Conservation (phyloP, 2,329 filamentous ascomycete species). For the Alternaria sp. region DNA sequence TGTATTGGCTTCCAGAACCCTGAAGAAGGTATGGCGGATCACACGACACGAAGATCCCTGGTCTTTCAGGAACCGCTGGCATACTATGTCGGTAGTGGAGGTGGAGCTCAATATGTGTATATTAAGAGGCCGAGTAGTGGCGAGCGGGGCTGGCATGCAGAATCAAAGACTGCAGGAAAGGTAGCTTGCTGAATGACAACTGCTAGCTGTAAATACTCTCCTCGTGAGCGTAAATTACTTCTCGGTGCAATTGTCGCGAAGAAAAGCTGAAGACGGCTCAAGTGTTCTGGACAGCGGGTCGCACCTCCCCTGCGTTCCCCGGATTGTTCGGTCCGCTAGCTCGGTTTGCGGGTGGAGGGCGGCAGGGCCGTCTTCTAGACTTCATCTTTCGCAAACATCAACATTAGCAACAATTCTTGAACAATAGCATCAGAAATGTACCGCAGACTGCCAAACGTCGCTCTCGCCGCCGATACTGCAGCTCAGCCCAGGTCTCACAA, state of each 20-base stretch:
- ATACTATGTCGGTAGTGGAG: neutral
- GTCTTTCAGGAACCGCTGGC: neutral
- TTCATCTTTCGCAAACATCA: neutral
- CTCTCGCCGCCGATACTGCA: neutral
- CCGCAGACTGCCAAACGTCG: neutral
- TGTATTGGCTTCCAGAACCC: neutral
- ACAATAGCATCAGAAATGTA: neutral
- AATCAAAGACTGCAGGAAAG: neutral
- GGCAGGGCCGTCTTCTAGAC: neutral
- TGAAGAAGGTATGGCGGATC: neutral
- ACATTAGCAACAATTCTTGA: neutral
- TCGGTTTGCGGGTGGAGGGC: neutral
- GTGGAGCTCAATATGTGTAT: slow-evolving; percentile 10
- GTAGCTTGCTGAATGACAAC: neutral
- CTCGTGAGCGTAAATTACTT: neutral
- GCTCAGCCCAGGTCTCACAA: neutral
- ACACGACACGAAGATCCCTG: slow-evolving; percentile 5
- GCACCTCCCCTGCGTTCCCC: slow-evolving; percentile 1
- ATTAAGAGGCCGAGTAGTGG: neutral
- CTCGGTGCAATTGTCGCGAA: neutral
- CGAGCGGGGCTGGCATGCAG: neutral
- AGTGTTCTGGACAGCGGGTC: neutral
- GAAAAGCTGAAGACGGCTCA: neutral
- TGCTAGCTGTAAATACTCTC: neutral
- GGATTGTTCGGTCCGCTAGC: slow-evolving; percentile 16